Evolutionary conservation across 2,329 filamentous ascomycete species (phyloP).

Genomic region (Xylaria sp.): DNA sequence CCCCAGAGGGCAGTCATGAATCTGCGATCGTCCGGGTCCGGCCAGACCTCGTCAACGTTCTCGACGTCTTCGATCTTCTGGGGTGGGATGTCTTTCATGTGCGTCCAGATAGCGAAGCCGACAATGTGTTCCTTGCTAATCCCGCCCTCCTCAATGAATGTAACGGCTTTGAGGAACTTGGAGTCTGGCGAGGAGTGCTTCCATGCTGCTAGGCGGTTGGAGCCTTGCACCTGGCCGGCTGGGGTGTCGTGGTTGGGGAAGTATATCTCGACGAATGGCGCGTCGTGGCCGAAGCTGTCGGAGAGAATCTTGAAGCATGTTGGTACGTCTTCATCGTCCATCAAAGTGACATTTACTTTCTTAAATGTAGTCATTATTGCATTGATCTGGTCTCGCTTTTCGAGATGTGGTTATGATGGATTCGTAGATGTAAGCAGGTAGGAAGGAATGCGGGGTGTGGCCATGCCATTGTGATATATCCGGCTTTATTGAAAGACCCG

Average conservation of each 20-base stretch:
- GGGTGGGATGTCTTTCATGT: slow-evolving; percentile 32
- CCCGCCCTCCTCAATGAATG: not conserved
- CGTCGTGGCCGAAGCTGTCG: slow-evolving; percentile 32
- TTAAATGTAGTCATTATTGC: not conserved
- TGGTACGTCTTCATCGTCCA: slow-evolving; percentile 32
- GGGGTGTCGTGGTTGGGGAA: slow-evolving; percentile 34
- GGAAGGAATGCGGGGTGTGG: too few species aligned
- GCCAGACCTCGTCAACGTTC: slow-evolving; percentile 31
- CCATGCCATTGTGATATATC: too few species aligned
- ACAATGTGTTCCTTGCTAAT: slow-evolving; percentile 17
- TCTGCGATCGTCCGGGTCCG: slow-evolving; percentile 30
- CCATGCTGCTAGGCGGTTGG: slow-evolving; percentile 29
- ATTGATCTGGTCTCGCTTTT: too few species aligned
- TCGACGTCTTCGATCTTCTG: slow-evolving; percentile 30
- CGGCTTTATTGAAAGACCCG: too few species aligned
- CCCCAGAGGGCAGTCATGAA: slow-evolving; percentile 34
- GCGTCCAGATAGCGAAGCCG: slow-evolving; percentile 35
- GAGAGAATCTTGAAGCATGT: slow-evolving; percentile 32
- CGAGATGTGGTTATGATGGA: too few species aligned
- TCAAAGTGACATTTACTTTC: slow-evolving; percentile 15
- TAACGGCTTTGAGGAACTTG: slow-evolving; percentile 32
- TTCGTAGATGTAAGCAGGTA: too few species aligned
- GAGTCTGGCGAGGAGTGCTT: slow-evolving; percentile 18
- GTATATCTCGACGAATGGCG: slow-evolving; percentile 34
- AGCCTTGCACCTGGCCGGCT: slow-evolving; percentile 27